Base-by-base conservation (phyloP, 2,329 filamentous ascomycete species). In the Cadophora luteo-olivacea region DNA sequence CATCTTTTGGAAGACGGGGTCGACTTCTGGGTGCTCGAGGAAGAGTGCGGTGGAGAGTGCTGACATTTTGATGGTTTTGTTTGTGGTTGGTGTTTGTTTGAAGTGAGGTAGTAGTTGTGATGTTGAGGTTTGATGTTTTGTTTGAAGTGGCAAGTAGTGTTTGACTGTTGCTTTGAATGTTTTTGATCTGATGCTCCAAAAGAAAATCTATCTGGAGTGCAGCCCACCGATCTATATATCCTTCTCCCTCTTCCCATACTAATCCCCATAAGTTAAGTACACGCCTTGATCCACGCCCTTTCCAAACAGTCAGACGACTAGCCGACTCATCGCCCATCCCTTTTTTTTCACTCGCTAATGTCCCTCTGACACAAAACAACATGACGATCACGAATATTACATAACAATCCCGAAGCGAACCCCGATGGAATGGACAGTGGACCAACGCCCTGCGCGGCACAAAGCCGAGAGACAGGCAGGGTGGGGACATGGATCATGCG, bases 221-320 rank as follows among this genome's bases (percentile, higher is more conserved):
- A 22, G n/a, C 57, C 11, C 36, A 4, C 22, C 4, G 12, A 19
- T 38, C 57, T 60, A 38, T 60, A 60, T 60, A 60, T 60, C 33
- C 36, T 7, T 38, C 25, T 41, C 33, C 22, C 22, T 5, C 57
- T 16, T 41, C 19, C 19, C 33, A 24, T 45, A 29, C 57, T 60
- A 60, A 60, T 60, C 57, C 57, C 57, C 33, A 60, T 60, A 60
- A 60, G 57, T 60, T 38, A 41, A 60, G 57, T 58, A 33, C 55
- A 58, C 29, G 14, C 52, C 29, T 29, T 29, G 29, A 32, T 36
- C 52, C 52, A 38, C 54, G 55, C 55, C 57, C 22, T 45, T 24
- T 14, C 29, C 11, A 12, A 8, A 57, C 54, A 33, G 55, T 58
- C 55, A 58, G 55, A 58, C 55, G 55, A 58, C 33, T 33, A 16